Percentiles rank a stretch among this genome's conserved stretches.
Conservation (phyloP, 148 eudicot species). For the Fagopyrum esculentum region DNA sequence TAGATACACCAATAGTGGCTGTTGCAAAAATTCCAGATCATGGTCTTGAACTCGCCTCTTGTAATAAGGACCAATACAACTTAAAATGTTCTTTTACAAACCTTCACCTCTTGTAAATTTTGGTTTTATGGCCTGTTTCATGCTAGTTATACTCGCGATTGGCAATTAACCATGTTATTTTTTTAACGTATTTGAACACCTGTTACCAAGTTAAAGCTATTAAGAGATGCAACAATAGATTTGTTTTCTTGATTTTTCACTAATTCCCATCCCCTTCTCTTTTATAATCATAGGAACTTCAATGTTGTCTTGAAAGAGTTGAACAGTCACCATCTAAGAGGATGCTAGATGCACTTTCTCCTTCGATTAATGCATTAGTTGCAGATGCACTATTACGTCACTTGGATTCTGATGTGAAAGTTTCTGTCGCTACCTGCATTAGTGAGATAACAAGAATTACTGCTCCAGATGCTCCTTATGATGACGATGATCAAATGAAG, state of each 20-base stretch:
- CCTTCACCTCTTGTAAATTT: not conserved
- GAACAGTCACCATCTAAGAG: conserved; percentile 83
- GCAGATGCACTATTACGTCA: conserved; percentile 47
- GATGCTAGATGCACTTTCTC: conserved; percentile 65
- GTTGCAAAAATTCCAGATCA: not conserved
- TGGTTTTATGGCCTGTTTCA: not conserved
- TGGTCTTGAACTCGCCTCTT: not conserved
- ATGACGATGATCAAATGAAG: conserved; percentile 82
- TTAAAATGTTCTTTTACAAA: not conserved
- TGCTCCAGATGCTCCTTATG: conserved; percentile 95
- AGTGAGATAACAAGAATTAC: conserved; percentile 98
- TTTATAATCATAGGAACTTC: conserved; percentile 36
- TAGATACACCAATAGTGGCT: not conserved
- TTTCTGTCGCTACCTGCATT: conserved; percentile 85
- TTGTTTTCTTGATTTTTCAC: not conserved
- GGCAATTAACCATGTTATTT: not conserved
- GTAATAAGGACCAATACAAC: not conserved
- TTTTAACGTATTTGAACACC: not conserved
- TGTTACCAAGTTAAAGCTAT: not conserved
- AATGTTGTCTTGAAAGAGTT: conserved; percentile 49
- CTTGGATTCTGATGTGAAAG: conserved; percentile 65
- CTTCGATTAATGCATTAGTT: conserved; percentile 62
- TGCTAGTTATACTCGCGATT: not conserved
- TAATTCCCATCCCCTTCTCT: not conserved
- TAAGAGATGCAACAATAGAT: not conserved